Percentiles rank a stretch among this genome's conserved stretches.
phyloP scores from a whole-genome alignment of 2,329 filamentous ascomycete genomes.

The Ophiocordyceps camponoti-saundersi region DNA sequence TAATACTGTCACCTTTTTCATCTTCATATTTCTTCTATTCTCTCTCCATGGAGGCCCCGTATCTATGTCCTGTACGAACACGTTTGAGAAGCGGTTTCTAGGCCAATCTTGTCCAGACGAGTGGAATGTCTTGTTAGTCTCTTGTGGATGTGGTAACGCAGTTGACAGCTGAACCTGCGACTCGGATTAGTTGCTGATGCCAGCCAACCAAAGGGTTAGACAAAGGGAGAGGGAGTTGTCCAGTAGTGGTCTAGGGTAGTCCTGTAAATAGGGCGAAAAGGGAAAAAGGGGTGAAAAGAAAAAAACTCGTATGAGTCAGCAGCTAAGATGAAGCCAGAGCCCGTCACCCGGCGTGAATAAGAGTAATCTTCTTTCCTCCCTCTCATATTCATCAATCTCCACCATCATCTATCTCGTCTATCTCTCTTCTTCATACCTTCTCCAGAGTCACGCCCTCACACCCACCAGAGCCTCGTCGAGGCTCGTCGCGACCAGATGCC shows the following conservation, averaged over 20 bases:
- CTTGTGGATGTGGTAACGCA: too few relatives aligned
- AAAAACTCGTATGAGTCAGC: not conserved
- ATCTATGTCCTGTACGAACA: not conserved
- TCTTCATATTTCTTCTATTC: not conserved
- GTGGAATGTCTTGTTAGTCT: too few relatives aligned
- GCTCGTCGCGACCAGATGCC: conserved; percentile 18
- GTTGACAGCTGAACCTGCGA: too few relatives aligned
- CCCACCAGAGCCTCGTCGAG: not conserved
- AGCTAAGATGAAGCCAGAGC: not conserved
- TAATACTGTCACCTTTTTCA: not conserved
- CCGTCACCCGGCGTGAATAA: not conserved
- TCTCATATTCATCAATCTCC: not conserved
- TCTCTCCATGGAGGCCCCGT: not conserved
- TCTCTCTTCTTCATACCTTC: not conserved
- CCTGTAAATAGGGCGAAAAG: not conserved
- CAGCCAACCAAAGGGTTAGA: too few relatives aligned
- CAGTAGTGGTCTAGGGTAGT: not conserved
- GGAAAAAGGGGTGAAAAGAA: not conserved
- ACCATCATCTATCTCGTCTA: not conserved
- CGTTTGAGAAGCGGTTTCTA: too few relatives aligned
- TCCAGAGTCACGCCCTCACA: too few relatives aligned
- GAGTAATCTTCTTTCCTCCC: not conserved
- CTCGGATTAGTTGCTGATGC: too few relatives aligned
- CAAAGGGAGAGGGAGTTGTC: not conserved
- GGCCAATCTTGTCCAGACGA: too few relatives aligned